Percentiles rank a stretch among this genome's conserved stretches.
These are phyloP conservation scores for Alternaria sp. DNA, from an alignment of 2,329 filamentous ascomycete genomes.

Conservation along the genomic window DNA sequence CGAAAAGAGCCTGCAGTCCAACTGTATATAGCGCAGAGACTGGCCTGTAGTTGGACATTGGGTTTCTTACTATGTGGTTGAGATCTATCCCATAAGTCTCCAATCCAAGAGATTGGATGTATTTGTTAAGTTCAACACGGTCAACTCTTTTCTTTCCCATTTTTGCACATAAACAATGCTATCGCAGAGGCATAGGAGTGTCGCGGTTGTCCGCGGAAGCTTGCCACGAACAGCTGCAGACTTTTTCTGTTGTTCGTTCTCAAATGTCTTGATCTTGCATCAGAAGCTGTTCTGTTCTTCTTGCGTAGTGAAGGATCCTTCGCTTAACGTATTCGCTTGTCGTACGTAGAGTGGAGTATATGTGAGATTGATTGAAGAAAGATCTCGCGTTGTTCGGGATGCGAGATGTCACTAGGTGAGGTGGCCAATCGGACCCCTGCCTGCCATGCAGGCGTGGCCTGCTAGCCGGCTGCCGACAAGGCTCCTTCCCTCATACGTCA, in stretches of 20 bases:
- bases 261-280: not conserved
- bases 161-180: not conserved
- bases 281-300: not conserved
- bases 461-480: constrained; percentile 7
- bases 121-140: no score
- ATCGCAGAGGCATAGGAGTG: not conserved
- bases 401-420: not conserved
- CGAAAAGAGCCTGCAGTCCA: constrained; percentile 20
- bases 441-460: not conserved
- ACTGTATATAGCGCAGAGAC: constrained; percentile 10
- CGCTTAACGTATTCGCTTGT: not conserved
- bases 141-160: not conserved
- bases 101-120: not conserved
- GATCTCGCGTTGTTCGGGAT: not conserved
- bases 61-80: not conserved
- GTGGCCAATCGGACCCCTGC: constrained; percentile 6
- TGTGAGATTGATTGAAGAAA: not conserved
- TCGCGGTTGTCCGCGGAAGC: not conserved
- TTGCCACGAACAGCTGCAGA: not conserved
- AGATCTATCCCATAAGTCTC: not conserved
- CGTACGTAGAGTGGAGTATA: not conserved
- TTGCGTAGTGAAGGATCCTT: not conserved
- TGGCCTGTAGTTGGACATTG: not conserved
- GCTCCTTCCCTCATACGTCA: not conserved
- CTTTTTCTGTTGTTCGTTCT: not conserved